phyloP scores from a whole-genome alignment of 2,329 filamentous ascomycete species.

The Diplodia seriata region DNA sequence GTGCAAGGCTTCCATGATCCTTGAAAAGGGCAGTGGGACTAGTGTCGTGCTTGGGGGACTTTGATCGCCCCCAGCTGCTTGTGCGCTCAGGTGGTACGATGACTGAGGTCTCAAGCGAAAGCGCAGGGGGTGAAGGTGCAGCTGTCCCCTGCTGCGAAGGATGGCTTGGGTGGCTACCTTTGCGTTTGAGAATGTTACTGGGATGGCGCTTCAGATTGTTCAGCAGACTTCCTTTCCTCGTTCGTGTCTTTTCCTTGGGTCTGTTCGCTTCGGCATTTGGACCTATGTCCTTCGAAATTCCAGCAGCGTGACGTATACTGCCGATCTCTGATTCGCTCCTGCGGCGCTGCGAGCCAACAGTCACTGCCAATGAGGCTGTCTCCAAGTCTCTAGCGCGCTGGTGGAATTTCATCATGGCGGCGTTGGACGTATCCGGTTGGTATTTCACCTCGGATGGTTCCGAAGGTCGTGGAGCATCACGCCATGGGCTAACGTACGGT shows the following conservation, averaged over 20 bases:
- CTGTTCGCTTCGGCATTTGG: conserved; percentile 44
- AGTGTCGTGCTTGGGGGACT: conserved; percentile 51
- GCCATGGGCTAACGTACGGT: conserved; percentile 54
- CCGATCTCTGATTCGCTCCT: conserved; percentile 69
- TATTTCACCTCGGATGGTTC: conserved; percentile 44
- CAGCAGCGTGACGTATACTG: conserved; percentile 64
- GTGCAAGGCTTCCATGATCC: conserved; percentile 39
- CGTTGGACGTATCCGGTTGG: conserved; percentile 61
- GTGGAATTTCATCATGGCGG: conserved; percentile 62
- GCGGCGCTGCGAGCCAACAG: conserved; percentile 71
- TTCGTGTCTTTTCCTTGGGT: conserved; percentile 44
- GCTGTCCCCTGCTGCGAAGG: conserved; percentile 36
- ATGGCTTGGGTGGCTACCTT: conserved; percentile 44
- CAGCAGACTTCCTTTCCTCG: conserved; percentile 62
- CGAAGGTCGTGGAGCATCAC: conserved; percentile 51
- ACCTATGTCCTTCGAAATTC: conserved; percentile 67
- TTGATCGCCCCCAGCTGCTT: conserved; percentile 51
- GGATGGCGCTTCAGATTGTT: conserved; percentile 54
- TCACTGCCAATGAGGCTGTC: conserved; percentile 65
- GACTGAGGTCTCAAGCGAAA: conserved; percentile 25
- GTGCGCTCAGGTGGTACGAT: conserved; percentile 41
- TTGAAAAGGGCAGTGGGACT: conserved; percentile 40
- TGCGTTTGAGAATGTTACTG: conserved; percentile 55
- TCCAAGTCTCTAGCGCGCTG: conserved; percentile 60
- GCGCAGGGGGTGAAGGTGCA: conserved; percentile 1